Base-by-base conservation (phyloP, 2,329 filamentous ascomycete species). In the Neonectria hederae region DNA sequence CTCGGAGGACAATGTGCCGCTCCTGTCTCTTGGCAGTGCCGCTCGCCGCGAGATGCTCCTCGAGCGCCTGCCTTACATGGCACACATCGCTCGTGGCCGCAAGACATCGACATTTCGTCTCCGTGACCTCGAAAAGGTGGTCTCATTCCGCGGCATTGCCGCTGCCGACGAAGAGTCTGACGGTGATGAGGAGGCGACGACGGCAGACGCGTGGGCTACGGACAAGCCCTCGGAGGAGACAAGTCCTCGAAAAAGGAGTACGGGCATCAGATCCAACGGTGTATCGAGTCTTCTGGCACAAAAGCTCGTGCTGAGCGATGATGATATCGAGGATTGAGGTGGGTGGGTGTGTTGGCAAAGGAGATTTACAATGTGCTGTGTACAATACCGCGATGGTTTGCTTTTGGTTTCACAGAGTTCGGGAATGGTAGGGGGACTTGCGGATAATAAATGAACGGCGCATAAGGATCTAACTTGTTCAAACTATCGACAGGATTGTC, bases 11-110 rank as follows among this genome's bases (percentile, higher is more conserved):
- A 59, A 75, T 1, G 58, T 77, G 1, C 83, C 84, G 0, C 77
- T 86, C 1, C 80, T 90, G 17, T 87, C 88, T 0, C 83, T 90
- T 2, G 89, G 90, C 46, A 89, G 83, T 66, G 87, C 90, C 4
- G 89, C 90, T 4, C 89, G 89, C 38, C 85, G 85, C 45, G 92
- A 95, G 76, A 85, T 96, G 82, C 79, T 97, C 0, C 86, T 97
- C 24, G 93, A 98, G 69, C 89, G 93, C 9, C 84, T 99, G 0
- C 96, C 96, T 0, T 98, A 97, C 77, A 89, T 96, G 83, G 84
- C 90, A 1, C 85, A 87, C 54, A 92, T 97, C 73, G 78, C 81
- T 2, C 81, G 84, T 17, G 75, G 79, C 32, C 74, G 79, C 67
- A 80, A 79, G 69, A 76, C 68, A 73, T 17, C 77, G 72, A 73